Evolutionary conservation across 2,329 filamentous ascomycete species (phyloP).

Genomic region (Fusarium cicatricum): DNA sequence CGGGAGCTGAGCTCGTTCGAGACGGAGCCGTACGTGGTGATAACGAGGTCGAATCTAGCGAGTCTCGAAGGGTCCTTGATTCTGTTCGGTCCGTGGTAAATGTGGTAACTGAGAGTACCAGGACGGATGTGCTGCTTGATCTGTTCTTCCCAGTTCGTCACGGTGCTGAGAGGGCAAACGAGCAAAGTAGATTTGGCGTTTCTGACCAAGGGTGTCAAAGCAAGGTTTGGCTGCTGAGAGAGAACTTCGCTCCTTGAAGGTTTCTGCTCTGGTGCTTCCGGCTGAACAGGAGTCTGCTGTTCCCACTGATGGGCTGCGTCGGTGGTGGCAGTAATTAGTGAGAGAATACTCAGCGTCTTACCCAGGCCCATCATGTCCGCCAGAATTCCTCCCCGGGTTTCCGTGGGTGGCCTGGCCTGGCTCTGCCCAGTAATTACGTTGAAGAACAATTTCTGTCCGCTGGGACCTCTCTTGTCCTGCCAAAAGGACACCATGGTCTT

Average conservation of each 20-base stretch:
- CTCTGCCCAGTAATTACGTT: slow-evolving; percentile 86
- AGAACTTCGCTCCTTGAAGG: slow-evolving; percentile 44
- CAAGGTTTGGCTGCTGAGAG: slow-evolving; percentile 52
- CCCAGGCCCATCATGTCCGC: slow-evolving; percentile 92
- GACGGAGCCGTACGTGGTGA: slow-evolving; percentile 92
- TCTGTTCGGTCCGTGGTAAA: slow-evolving; percentile 86
- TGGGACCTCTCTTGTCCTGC: slow-evolving; percentile 64
- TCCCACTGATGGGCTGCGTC: slow-evolving; percentile 71
- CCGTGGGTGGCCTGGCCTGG: slow-evolving; percentile 65
- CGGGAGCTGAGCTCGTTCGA: slow-evolving; percentile 78
- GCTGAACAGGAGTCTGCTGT: slow-evolving; percentile 59
- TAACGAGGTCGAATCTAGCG: slow-evolving; percentile 79
- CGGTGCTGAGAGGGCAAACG: slow-evolving; percentile 87
- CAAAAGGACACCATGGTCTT: slow-evolving; percentile 78
- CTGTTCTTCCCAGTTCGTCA: slow-evolving; percentile 95
- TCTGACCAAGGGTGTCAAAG: slow-evolving; percentile 60
- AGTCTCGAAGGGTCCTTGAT: slow-evolving; percentile 74
- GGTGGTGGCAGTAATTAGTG: slow-evolving; percentile 74
- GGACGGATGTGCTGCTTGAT: slow-evolving; percentile 81
- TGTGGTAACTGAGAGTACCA: slow-evolving; percentile 73
- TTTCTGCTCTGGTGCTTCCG: slow-evolving; percentile 52
- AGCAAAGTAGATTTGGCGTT: slow-evolving; percentile 86
- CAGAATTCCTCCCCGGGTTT: slow-evolving; percentile 76
- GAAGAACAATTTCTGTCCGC: slow-evolving; percentile 69
- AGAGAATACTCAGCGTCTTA: slow-evolving; percentile 85